Percentiles rank a stretch among this genome's conserved stretches.
These are phyloP conservation scores for Hypocrella siamensis DNA, from an alignment of 2,329 filamentous ascomycete species.

Conservation along the genomic window DNA sequence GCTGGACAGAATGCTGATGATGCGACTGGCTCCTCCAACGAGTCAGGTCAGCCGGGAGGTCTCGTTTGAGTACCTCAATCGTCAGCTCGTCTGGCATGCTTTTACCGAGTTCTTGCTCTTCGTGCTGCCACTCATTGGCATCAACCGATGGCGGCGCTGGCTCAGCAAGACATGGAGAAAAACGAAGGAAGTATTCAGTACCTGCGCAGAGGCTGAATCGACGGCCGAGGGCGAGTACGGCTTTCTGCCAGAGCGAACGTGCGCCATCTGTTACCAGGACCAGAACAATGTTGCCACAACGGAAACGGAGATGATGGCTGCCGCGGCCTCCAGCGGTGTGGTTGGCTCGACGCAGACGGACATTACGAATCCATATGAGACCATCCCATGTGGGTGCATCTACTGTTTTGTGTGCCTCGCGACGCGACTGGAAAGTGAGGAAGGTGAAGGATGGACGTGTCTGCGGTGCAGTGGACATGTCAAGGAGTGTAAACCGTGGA, in stretches of 20 bases:
- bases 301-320: conserved; percentile 62
- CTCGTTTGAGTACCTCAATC: conserved; percentile 93
- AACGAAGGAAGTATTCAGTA: conserved; percentile 48
- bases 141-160: conserved; percentile 85
- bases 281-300: conserved; percentile 59
- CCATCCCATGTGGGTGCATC: conserved; percentile 74
- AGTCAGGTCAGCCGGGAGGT: conserved; percentile 81
- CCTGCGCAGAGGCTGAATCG: conserved; percentile 28
- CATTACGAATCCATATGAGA: conserved; percentile 90
- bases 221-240: conserved; percentile 55
- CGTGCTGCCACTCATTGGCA: conserved; percentile 87
- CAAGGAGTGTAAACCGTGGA: conserved; percentile 81
- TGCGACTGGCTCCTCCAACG: conserved; percentile 73
- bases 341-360: conserved; percentile 82
- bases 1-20: conserved; percentile 67
- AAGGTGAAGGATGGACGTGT: conserved; percentile 88
- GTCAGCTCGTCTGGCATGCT: conserved; percentile 98
- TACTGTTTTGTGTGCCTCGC: conserved; percentile 97
- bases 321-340: conserved; percentile 57
- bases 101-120: conserved; percentile 98
- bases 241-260: conserved; percentile 85
- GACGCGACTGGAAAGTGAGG: conserved; percentile 75
- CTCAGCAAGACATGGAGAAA: conserved; percentile 75
- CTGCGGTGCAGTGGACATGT: conserved; percentile 73
- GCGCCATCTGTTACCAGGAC: conserved; percentile 92